These are phyloP conservation scores for Ophidiomyces ophidiicola DNA, from an alignment of 2,329 filamentous ascomycete species.

Conservation along the genomic window DNA sequence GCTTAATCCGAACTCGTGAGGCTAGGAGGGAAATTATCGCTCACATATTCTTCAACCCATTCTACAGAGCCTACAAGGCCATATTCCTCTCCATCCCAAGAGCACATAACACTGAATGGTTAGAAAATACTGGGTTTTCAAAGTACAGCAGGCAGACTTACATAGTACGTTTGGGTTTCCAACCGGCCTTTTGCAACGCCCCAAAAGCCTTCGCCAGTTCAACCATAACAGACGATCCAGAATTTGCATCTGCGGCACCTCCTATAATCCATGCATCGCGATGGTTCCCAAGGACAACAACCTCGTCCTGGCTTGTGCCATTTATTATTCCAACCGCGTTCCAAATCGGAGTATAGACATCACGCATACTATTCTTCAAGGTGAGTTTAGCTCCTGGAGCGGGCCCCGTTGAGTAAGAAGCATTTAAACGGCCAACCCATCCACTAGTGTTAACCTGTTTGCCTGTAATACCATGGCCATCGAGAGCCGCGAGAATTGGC, in stretches of 20 bases:
- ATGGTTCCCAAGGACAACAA: conserved; percentile 42
- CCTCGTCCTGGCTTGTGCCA: conserved; percentile 25
- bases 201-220: conserved; percentile 42
- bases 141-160: conserved; percentile 9
- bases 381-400: conserved; percentile 20
- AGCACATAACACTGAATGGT: conserved; percentile 20
- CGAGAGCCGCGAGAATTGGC: conserved; percentile 23
- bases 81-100: conserved; percentile 30
- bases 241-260: conserved; percentile 43
- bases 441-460: conserved; percentile 24
- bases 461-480: conserved; percentile 24
- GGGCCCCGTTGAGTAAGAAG: conserved; percentile 24
- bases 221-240: conserved; percentile 39
- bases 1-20: neutral
- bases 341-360: conserved; percentile 20
- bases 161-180: conserved; percentile 43
- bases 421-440: conserved; percentile 26
- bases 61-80: conserved; percentile 34
- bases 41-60: conserved; percentile 38
- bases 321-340: conserved; percentile 23
- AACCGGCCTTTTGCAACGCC: conserved; percentile 36
- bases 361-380: conserved; percentile 20
- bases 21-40: conserved; percentile 1
- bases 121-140: conserved; percentile 1
- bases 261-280: conserved; percentile 45